Evolutionary conservation across 768 basidiomycete genomes (phyloP).

Genomic region (Leccinum subtestaceum): DNA sequence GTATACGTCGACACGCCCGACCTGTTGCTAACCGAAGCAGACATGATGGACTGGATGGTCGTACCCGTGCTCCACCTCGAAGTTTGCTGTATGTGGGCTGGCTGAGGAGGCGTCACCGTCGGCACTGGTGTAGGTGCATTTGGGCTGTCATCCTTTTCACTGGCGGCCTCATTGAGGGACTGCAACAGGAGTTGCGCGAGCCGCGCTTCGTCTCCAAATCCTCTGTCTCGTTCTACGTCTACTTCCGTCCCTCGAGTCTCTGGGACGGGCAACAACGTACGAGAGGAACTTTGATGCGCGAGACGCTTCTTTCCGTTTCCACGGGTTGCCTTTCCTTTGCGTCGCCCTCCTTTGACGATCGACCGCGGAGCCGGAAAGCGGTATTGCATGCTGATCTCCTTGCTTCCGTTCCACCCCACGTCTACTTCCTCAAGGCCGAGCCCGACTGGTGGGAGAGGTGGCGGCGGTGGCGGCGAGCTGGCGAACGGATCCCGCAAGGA

Average conservation of each 20-base stretch:
- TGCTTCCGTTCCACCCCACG: slow-evolving; percentile 24
- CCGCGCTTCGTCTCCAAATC: slow-evolving; percentile 28
- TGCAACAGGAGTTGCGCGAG: slow-evolving; percentile 32
- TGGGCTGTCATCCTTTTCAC: slow-evolving; percentile 5
- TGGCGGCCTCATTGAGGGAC: slow-evolving; percentile 19
- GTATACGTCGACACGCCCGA: slow-evolving; percentile 29
- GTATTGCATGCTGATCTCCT: slow-evolving; percentile 28
- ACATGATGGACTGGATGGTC: slow-evolving; percentile 18
- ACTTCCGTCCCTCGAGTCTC: slow-evolving; percentile 16
- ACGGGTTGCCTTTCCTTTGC: slow-evolving; percentile 17
- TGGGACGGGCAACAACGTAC: slow-evolving; percentile 24
- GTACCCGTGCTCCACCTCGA: slow-evolving; percentile 35
- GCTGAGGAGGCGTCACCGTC: slow-evolving; percentile 13
- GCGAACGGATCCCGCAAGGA: slow-evolving; percentile 35
- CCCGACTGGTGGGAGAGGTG: slow-evolving; percentile 26
- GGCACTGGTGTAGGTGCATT: slow-evolving; percentile 5
- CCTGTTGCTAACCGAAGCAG: slow-evolving; percentile 26
- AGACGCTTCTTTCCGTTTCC: slow-evolving; percentile 22
- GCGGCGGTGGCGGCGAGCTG: slow-evolving; percentile 33
- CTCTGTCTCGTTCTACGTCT: slow-evolving; percentile 17
- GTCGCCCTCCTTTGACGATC: slow-evolving; percentile 21
- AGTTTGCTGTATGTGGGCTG: slow-evolving; percentile 17
- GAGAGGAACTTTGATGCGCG: slow-evolving; percentile 27
- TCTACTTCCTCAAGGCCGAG: slow-evolving; percentile 30
- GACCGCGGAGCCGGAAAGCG: slow-evolving; percentile 35